phyloP scores from a whole-genome alignment of 495 filamentous ascomycete genomes.

The Patellaria atrata region DNA sequence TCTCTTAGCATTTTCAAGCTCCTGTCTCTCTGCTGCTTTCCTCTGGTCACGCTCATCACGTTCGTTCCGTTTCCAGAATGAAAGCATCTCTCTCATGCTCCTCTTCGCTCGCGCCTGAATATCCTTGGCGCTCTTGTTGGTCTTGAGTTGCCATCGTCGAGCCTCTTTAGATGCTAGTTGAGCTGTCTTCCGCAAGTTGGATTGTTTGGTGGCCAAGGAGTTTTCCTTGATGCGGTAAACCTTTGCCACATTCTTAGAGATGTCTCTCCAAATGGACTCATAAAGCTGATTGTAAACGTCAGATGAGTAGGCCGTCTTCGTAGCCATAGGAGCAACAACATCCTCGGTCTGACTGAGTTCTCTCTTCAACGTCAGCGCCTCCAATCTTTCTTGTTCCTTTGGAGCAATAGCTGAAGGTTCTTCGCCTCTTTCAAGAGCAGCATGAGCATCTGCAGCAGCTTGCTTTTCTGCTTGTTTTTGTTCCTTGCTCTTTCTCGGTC shows the following conservation, averaged over 20 bases:
- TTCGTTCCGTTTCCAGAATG: conserved; percentile 99
- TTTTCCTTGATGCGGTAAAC: conserved; percentile 72
- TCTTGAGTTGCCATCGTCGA: conserved; percentile 88
- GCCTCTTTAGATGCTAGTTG: conserved; percentile 96
- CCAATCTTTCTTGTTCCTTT: conserved; percentile 46
- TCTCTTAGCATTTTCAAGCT: conserved; percentile 90
- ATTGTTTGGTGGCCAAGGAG: conserved; percentile 68
- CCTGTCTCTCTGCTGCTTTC: conserved; percentile 87
- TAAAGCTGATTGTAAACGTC: conserved; percentile 96
- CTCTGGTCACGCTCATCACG: conserved; percentile 89
- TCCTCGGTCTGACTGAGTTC: conserved; percentile 52
- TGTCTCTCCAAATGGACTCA: conserved; percentile 94
- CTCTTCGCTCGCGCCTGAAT: conserved; percentile 93
- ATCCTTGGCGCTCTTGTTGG: conserved; percentile 97
- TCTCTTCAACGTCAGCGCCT: conserved; percentile 33
- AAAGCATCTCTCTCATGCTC: conserved; percentile 98
- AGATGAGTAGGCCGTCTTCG: conserved; percentile 51
- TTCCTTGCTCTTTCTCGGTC: conserved; percentile 65
- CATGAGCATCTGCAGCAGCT: conserved; percentile 74
- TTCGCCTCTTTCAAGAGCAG: conserved; percentile 69
- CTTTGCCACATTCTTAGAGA: conserved; percentile 81
- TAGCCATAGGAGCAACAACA: conserved; percentile 5
- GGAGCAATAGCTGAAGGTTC: conserved; percentile 48
- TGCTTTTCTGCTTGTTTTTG: conserved; percentile 95
- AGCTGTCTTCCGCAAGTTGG: conserved; percentile 93